Percentiles rank a stretch among this genome's conserved stretches.
phyloP scores from a whole-genome alignment of 1,284 basidiomycete species.

The Pascua sp. region DNA sequence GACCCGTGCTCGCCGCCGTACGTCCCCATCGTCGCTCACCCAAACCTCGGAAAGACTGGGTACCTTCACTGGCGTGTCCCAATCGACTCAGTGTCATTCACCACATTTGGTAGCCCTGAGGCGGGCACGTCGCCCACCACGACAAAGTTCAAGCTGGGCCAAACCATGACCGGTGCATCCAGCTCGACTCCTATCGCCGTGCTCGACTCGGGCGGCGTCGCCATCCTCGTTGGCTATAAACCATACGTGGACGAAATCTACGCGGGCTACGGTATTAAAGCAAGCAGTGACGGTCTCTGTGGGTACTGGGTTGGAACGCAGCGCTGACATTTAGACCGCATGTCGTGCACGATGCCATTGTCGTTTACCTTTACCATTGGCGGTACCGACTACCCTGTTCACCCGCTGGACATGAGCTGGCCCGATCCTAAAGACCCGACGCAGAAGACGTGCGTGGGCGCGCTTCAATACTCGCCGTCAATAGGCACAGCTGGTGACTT shows the following conservation, averaged over 20 bases:
- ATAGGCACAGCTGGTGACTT: conserved; percentile 40
- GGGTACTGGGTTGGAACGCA: conserved; percentile 12
- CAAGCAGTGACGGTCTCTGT: conserved; percentile 38
- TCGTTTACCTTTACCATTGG: conserved; percentile 41
- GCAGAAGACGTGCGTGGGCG: conserved; percentile 41
- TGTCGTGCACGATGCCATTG: conserved; percentile 44
- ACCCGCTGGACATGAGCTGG: conserved; percentile 48
- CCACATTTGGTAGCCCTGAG: conserved; percentile 26
- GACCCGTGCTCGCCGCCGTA: conserved; percentile 37
- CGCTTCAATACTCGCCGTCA: conserved; percentile 38
- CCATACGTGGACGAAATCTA: conserved; percentile 41
- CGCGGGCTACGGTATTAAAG: conserved; percentile 30
- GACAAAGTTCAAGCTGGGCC: conserved; percentile 25
- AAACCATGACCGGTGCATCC: conserved; percentile 25
- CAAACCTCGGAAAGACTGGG: conserved; percentile 38
- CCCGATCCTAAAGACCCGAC: conserved; percentile 33
- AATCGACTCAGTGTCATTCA: conserved; percentile 27
- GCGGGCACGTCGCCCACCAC: conserved; percentile 24
- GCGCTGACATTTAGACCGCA: conserved; percentile 31
- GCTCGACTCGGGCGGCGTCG: conserved; percentile 47
- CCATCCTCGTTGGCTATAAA: conserved; percentile 37
- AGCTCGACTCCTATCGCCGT: conserved; percentile 39
- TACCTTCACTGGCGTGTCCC: conserved; percentile 43
- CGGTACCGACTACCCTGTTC: conserved; percentile 34
- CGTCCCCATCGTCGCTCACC: conserved; percentile 39